phyloP scores from a whole-genome alignment of 805 yeast genomes.

The Candida pseudofarinosa region DNA sequence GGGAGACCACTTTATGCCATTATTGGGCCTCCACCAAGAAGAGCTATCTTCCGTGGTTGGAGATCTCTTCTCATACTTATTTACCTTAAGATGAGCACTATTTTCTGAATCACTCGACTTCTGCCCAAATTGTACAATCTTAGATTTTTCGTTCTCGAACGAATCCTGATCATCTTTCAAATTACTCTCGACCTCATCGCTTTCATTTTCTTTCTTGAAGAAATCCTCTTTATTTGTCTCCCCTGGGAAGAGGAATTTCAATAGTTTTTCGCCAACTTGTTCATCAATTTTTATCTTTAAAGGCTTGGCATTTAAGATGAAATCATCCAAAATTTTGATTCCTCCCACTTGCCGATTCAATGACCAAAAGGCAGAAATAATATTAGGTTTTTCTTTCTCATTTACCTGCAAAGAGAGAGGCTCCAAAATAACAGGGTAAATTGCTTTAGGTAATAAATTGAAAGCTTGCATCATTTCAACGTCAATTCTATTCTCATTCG shows the following conservation, averaged over 20 bases:
- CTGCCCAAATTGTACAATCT: constrained; percentile 3
- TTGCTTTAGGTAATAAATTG: constrained; percentile 28
- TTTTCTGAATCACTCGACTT: not conserved
- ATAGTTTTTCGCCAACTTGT: constrained; percentile 34
- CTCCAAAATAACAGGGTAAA: constrained; percentile 30
- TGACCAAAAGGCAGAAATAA: constrained; percentile 37
- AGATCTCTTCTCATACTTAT: constrained; percentile 6
- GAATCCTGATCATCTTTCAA: constrained; percentile 7
- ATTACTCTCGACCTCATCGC: constrained; percentile 6
- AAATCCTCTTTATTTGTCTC: constrained; percentile 5
- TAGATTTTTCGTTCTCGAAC: not conserved
- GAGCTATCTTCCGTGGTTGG: no score
- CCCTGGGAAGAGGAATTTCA: constrained; percentile 33
- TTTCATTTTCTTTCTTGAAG: constrained; percentile 6
- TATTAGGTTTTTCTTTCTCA: constrained; percentile 8
- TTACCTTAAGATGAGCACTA: constrained; percentile 5
- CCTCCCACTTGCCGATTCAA: constrained; percentile 43
- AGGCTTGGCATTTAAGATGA: constrained; percentile 35
- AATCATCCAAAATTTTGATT: constrained; percentile 35
- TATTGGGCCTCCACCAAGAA: not conserved
- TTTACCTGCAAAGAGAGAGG: constrained; percentile 22
- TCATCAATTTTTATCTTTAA: constrained; percentile 37
- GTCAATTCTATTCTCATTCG: constrained; percentile 34
- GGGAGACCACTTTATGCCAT: not conserved
- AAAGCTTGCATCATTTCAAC: constrained; percentile 36